Conservation (phyloP, 164 flowering plant genomes). For the Umbellularia californica region DNA sequence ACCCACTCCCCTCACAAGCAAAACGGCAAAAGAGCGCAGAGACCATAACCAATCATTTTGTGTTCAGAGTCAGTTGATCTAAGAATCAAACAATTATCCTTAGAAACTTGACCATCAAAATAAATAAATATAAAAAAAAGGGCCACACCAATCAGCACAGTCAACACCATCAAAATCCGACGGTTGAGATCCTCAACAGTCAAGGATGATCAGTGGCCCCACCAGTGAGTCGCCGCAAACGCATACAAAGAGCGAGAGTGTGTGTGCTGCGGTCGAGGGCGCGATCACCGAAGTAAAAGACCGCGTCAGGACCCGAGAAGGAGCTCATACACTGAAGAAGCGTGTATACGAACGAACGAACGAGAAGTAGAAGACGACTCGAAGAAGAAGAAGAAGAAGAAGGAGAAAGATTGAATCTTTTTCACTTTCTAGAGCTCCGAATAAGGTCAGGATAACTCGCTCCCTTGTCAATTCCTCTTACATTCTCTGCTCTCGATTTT, state of each 20-base stretch:
- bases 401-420: constrained; percentile 8
- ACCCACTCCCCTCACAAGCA: too few relatives aligned
- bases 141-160: too few relatives aligned
- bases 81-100: background rate
- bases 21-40: too few relatives aligned
- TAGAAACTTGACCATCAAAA: too few relatives aligned
- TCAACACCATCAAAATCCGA: too few relatives aligned
- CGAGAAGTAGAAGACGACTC: background rate
- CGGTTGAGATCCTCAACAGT: too few relatives aligned
- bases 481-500: background rate
- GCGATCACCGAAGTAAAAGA: constrained; percentile 10
- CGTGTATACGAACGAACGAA: too few relatives aligned
- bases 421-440: constrained; percentile 1
- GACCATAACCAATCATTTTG: too few relatives aligned
- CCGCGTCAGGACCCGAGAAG: background rate
- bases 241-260: background rate
- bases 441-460: constrained; percentile 3
- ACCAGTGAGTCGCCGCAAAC: too few relatives aligned
- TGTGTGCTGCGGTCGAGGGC: constrained; percentile 25
- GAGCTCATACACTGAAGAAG: too few relatives aligned
- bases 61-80: background rate
- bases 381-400: background rate
- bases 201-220: too few relatives aligned
- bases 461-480: constrained; percentile 1
- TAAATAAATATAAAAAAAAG: too few relatives aligned